Evolutionary conservation across 2,329 filamentous ascomycete species (phyloP), one percentile per base, ranked within the genome.

Genomic region (Pyrenochaeta sp.): DNA sequence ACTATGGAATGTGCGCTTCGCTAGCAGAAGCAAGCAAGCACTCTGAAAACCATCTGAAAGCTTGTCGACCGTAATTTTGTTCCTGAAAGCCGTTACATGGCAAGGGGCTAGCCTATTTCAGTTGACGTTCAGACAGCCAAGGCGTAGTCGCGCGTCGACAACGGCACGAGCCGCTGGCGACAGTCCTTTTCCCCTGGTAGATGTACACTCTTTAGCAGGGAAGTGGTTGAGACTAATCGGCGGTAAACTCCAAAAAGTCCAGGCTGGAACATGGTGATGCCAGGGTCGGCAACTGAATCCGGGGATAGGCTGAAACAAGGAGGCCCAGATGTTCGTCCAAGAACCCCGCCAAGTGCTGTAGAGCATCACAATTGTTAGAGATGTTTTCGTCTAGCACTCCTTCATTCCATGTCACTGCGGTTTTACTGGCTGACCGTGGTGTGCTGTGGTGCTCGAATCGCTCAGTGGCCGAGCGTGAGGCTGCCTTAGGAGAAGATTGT

Each of bases 291-390:
- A 23, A 39, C 14, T 36, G 17, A 13, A 46, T 36, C 41, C 41
- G 24, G 35, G 41, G 41, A 26, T 13, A 19, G 27, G 26, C 48
- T 51, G 51, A 54, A 54, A 54, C 51, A 34, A 26, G 37, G 36
- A 19, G 13, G 32, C 26, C 19, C 7, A 24, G 34, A 22, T 18
- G 26, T 18, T 37, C 35, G 15, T 36, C 15, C 14, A 27, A n/a
- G 14, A 27, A 27, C 24, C 24, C 24, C 24, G 51, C 51, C 51
- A 52, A 55, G 48, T 39, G 48, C 48, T 41, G 34, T 49, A 30
- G 9, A 49, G 48, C 51, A 44, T 52, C 51, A 50, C 38, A 47
- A 27, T 8, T 50, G 51, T 52, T 40, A 13, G 51, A 48, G 39
- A 32, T 26, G 13, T 31, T 37, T 3, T 32, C 24, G 26, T 32